phyloP scores from a whole-genome alignment of 2,329 filamentous ascomycete genomes.

The Xylaria sp. region DNA sequence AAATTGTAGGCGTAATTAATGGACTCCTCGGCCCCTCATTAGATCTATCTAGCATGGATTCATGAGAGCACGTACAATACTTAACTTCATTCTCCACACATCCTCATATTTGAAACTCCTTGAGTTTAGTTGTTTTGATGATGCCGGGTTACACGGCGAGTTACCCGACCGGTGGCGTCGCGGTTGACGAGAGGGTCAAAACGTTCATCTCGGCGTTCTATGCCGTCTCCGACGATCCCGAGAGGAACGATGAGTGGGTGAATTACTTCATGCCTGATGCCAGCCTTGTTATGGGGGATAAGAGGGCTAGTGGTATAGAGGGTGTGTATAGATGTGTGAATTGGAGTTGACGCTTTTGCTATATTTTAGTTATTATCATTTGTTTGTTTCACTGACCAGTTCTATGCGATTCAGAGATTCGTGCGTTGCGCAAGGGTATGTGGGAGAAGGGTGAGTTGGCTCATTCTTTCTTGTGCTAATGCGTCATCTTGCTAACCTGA shows the following conservation, averaged over 20 bases:
- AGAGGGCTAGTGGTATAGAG: conserved; percentile 52
- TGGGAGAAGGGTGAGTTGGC: conserved; percentile 31
- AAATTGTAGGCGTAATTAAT: too few species aligned
- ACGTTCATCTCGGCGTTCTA: conserved; percentile 59
- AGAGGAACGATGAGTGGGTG: conserved; percentile 58
- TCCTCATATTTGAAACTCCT: background rate
- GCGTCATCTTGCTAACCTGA: conserved; percentile 39
- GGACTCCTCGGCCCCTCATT: background rate
- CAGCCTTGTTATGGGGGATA: conserved; percentile 56
- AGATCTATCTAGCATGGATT: background rate
- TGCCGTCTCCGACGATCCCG: conserved; percentile 55
- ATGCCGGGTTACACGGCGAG: conserved; percentile 43
- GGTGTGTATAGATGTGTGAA: conserved; percentile 39
- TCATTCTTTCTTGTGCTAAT: background rate
- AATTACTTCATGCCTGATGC: conserved; percentile 56
- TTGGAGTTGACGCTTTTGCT: background rate
- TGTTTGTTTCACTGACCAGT: background rate
- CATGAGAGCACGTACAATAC: background rate
- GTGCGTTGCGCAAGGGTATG: conserved; percentile 54
- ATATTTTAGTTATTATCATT: background rate
- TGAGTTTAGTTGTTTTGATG: background rate
- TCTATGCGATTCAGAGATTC: conserved; percentile 52
- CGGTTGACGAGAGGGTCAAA: conserved; percentile 41
- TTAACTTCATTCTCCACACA: background rate
- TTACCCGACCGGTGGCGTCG: conserved; percentile 45